A percentile compares a stretch with the other conserved stretches of the same genome.
phyloP scores from a whole-genome alignment of 2,329 filamentous ascomycete species.

The Penicillium sp. region DNA sequence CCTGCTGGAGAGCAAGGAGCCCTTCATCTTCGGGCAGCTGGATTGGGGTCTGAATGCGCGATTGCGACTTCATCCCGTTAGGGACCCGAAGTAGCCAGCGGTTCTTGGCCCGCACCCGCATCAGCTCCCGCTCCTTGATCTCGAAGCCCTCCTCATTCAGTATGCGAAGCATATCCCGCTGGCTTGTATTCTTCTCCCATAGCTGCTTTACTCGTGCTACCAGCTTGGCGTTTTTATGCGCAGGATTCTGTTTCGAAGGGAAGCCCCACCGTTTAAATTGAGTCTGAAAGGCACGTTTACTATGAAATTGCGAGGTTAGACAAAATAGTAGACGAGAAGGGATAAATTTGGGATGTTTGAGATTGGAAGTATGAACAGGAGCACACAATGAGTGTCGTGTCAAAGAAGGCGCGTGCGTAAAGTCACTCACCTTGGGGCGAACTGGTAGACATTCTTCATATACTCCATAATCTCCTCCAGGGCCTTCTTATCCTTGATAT shows the following conservation, averaged over 20 bases:
- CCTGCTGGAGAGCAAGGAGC: slow-evolving; percentile 33
- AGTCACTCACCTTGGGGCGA: slow-evolving; percentile 61
- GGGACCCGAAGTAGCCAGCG: slow-evolving; percentile 57
- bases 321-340: no score
- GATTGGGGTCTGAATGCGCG: no score
- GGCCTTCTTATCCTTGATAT: slow-evolving; percentile 65
- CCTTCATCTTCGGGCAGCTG: slow-evolving; percentile 34
- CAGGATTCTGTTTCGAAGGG: slow-evolving; percentile 62
- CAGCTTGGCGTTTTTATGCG: slow-evolving; percentile 59
- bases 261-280: slow-evolving; percentile 74
- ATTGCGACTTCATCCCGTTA: slow-evolving; percentile 48
- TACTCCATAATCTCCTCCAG: slow-evolving; percentile 66
- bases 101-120: slow-evolving; percentile 60
- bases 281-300: slow-evolving; percentile 66
- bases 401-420: no score
- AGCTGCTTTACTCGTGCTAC: slow-evolving; percentile 65
- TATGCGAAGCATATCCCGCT: slow-evolving; percentile 63
- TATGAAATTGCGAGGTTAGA: no score
- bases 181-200: slow-evolving; percentile 64
- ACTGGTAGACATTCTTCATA: slow-evolving; percentile 56
- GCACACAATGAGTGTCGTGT: no score
- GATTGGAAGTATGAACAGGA: no score
- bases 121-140: slow-evolving; percentile 62
- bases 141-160: slow-evolving; percentile 64
- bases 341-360: no score